Conservation (phyloP, 2,329 filamentous ascomycete genomes). For the Purpureocillium lavendulum region DNA sequence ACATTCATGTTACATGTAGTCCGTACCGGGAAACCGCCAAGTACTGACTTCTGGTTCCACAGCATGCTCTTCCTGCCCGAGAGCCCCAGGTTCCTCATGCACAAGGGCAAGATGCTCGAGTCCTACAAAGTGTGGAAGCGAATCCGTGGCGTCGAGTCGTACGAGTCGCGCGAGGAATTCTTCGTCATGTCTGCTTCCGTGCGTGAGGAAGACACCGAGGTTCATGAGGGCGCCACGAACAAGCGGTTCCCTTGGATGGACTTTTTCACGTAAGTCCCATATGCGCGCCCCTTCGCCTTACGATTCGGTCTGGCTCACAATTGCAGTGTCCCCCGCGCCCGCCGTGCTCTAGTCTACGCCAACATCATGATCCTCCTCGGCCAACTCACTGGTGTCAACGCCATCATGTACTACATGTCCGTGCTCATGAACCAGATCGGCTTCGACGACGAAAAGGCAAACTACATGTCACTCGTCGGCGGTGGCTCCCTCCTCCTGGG, state of each 20-base stretch:
- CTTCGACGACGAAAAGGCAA: constrained; percentile 52
- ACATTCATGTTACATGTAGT: not conserved
- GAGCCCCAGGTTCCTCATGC: constrained; percentile 60
- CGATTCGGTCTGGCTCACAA: too few relatives aligned
- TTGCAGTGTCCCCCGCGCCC: constrained; percentile 47
- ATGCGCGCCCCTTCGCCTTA: too few relatives aligned
- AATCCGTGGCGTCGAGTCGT: constrained; percentile 51
- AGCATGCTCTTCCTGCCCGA: constrained; percentile 69
- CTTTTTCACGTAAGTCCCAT: constrained; percentile 56
- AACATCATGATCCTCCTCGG: constrained; percentile 64
- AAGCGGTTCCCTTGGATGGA: constrained; percentile 62
- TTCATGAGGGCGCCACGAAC: constrained; percentile 40
- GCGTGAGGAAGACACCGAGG: constrained; percentile 44
- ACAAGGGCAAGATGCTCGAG: constrained; percentile 42
- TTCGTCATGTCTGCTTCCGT: constrained; percentile 62
- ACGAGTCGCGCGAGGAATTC: constrained; percentile 59
- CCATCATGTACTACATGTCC: constrained; percentile 66
- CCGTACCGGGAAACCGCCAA: too few relatives aligned
- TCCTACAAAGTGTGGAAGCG: constrained; percentile 62
- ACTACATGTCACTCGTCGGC: constrained; percentile 69
- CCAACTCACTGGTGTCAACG: constrained; percentile 63
- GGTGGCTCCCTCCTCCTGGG: constrained; percentile 59
- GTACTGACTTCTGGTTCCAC: too few relatives aligned
- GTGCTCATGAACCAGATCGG: constrained; percentile 60
- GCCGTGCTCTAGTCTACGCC: constrained; percentile 57